Percentiles rank a stretch among this genome's conserved stretches.
Evolutionary conservation across 768 basidiomycete species (phyloP).

Genomic region (Phanerochaete carnosa): DNA sequence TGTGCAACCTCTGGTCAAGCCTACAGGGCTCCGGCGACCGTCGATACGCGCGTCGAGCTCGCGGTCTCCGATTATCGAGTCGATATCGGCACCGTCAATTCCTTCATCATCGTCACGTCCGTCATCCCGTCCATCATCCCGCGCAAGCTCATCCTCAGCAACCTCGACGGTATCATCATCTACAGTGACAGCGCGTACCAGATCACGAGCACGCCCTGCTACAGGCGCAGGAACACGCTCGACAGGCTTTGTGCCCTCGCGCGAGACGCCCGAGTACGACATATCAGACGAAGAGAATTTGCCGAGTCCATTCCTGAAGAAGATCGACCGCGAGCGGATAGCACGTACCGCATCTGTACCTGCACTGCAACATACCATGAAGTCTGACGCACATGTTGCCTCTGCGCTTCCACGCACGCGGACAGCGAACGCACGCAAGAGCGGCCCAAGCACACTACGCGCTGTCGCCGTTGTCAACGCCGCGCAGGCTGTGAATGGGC

Average conservation of each 20-base stretch:
- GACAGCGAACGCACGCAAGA: conserved; percentile 21
- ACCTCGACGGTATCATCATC: conserved; percentile 11
- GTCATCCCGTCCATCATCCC: conserved; percentile 6
- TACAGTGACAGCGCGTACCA: neutral
- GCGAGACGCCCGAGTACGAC: conserved; percentile 48
- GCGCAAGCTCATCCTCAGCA: conserved; percentile 3
- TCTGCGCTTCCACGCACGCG: neutral
- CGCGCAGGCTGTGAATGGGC: conserved; percentile 32
- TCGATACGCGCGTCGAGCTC: conserved; percentile 26
- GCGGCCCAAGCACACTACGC: conserved; percentile 46
- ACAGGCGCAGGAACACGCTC: neutral
- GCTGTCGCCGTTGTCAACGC: conserved; percentile 49
- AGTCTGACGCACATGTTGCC: conserved; percentile 12
- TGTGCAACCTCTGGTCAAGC: conserved; percentile 7
- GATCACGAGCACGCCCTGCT: conserved; percentile 5
- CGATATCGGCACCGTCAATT: neutral
- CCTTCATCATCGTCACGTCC: conserved; percentile 6
- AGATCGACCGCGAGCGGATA: conserved; percentile 38
- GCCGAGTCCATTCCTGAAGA: conserved; percentile 79
- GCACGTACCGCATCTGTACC: conserved; percentile 16
- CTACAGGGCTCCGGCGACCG: conserved; percentile 25
- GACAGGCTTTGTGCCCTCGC: conserved; percentile 1
- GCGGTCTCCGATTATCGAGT: conserved; percentile 7
- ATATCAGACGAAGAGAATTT: conserved; percentile 78
- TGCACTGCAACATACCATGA: neutral